Evolutionary conservation across 106 monocot genomes (phyloP), one percentile per base, ranked within the genome.

Genomic region (Dendrobium chrysotoxum): DNA sequence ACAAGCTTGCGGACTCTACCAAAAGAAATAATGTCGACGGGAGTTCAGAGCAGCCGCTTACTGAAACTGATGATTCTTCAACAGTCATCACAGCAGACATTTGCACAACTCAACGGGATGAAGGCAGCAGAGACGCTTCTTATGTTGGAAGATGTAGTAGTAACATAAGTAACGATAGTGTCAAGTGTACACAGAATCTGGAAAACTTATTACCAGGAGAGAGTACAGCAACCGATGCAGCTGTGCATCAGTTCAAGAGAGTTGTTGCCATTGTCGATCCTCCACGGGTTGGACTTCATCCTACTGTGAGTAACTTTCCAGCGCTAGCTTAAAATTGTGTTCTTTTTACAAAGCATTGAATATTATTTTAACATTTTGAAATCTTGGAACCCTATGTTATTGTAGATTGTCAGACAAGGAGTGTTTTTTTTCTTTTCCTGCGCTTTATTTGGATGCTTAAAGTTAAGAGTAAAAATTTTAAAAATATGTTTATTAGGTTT

Each of bases 261-360:
- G 88, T 95, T 79, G 95, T 99, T 28, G 98, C 91, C 45, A 95
- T 99, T 76, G 95, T 99, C 78, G 98, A 99, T 80, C 98, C 98
- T 41, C 98, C 98, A 68, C 86, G 98, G 15, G 86, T 83, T 79
- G 98, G 95, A 61, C 95, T 95, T 71, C 98, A 99, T 74, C 92
- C 94, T 44, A 82, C 79, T 42, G 98, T 99, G 86, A 91, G 92
- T 88, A 83, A 58, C 10, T 31, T 57, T 26, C 38, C 1, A 40
- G 68, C 31, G 0, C 31, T 2, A 28, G 26, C 68, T 70, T 70
- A 70, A 70, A 17, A 70, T 15, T 31, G 0, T 35, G 35, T 70
- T 25, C 30, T 25, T 15, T 65, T 65, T 25, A 70, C 4, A 11
- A 70, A 70, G 35, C 31, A 15, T 28, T 38, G 30, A 11, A 65